A percentile compares a stretch with the other conserved stretches of the same genome.
These are phyloP conservation scores for Circinella umbellata DNA, from an alignment of 371 early-diverging fungal genomes.

Conservation along the genomic window DNA sequence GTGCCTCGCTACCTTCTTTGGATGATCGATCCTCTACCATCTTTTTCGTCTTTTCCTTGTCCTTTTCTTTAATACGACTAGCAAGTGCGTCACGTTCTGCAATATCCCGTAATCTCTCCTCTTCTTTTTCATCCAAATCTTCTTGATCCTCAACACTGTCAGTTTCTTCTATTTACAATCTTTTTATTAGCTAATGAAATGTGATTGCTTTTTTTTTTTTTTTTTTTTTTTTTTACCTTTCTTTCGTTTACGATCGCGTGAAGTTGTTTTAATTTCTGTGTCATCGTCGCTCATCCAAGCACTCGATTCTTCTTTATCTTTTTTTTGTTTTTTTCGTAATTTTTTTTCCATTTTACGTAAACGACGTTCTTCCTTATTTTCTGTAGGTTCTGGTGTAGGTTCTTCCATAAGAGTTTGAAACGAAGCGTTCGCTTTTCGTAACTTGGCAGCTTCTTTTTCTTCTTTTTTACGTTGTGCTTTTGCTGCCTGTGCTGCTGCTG, in stretches of 20 bases:
- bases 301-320: constrained; percentile 44
- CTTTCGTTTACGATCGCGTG: constrained; percentile 36
- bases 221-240: constrained; percentile 31
- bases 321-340: constrained; percentile 58
- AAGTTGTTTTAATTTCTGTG: constrained; percentile 49
- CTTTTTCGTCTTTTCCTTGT: constrained; percentile 82
- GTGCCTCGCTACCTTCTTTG: constrained; percentile 72
- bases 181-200: no score
- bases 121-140: constrained; percentile 52
- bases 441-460: constrained; percentile 55
- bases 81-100: constrained; percentile 93
- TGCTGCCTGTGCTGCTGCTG: constrained; percentile 27
- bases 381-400: constrained; percentile 29
- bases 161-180: constrained; percentile 18
- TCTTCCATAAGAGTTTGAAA: constrained; percentile 66
- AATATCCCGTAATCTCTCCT: constrained; percentile 66
- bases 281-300: constrained; percentile 69
- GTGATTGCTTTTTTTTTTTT: not conserved
- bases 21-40: constrained; percentile 83
- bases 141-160: constrained; percentile 23
- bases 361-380: constrained; percentile 31
- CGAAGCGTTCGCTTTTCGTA: constrained; percentile 65
- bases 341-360: constrained; percentile 54
- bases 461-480: constrained; percentile 55
- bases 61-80: constrained; percentile 80